These are phyloP conservation scores for Fraxinus sp. DNA, from an alignment of 305 asterid species.

Conservation along the genomic window DNA sequence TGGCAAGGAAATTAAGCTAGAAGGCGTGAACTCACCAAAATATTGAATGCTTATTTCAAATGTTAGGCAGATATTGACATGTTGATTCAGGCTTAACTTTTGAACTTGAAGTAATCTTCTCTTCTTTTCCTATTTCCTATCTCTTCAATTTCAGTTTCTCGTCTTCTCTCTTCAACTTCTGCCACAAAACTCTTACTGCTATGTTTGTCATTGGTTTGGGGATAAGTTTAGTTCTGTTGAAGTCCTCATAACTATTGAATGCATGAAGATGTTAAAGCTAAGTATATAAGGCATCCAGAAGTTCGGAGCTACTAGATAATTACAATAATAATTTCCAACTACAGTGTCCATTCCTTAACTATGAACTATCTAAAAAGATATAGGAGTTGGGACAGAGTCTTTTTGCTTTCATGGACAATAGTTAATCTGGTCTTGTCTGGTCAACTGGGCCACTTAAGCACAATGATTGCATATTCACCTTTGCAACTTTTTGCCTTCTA, in stretches of 20 bases:
- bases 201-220: neutral
- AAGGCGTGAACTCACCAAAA: neutral
- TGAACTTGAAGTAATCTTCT: neutral
- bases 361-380: neutral
- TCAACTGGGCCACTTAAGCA: neutral
- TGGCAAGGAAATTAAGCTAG: neutral
- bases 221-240: neutral
- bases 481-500: neutral
- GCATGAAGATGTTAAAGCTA: neutral
- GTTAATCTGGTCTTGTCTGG: neutral
- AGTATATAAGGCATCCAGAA: neutral
- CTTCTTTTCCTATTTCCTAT: conserved; percentile 16
- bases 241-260: neutral
- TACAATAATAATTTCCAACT: neutral
- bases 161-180: neutral
- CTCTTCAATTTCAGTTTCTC: neutral
- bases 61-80: neutral
- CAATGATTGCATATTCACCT: neutral
- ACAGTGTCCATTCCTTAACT: neutral
- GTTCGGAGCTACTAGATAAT: neutral
- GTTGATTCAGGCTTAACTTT: neutral
- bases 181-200: neutral
- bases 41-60: conserved; percentile 1
- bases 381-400: neutral
- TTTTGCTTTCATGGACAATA: neutral